Base-by-base conservation (phyloP, 1,139 yeast genomes). In the Hansenula anomala region DNA sequence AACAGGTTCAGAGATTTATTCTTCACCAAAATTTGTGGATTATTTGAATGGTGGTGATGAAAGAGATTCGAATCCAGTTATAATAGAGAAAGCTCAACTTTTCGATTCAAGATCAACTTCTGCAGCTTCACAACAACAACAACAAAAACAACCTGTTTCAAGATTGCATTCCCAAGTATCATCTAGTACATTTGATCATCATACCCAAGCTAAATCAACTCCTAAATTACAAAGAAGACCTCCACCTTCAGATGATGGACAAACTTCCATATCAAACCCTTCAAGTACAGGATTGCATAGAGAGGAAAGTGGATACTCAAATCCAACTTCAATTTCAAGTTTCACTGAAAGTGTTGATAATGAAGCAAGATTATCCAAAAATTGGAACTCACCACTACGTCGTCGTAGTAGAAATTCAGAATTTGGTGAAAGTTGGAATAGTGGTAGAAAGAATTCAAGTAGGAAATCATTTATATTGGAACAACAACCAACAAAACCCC, bases 1-100 rank as follows among this genome's bases (percentile, higher is more conserved):
- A 5, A 84, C 95, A 0, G 95, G 96, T 0, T 67, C 75, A 44
- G 72, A 72, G 44, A 76, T 82, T 26, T 68, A 68, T 40, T 69
- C 71, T n/a, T 77, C 82, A 2, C 80, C 86, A 2, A 67, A 58
- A 44, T 74, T 74, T 48, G 61, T 70, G 26, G 76, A 75, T 52
- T 75, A 59, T 53, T 55, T 70, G 34, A 65, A 67, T 37, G 77
- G 77, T 3, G 65, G 63, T 34, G 48, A 33, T 15, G 55, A 48
- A 9, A 45, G 37, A 6, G 43, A 29, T 22, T 38, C 32, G 8
- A 6, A 14, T 4, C 37, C 36, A 17, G 30, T 9, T 9, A 23
- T 27, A 17, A 23, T 28, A 9, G 8, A 20, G 23, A 20, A 20
- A 7, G 23, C 23, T 7, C 9, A 14, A 13, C 14, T 22, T 6